Evolutionary conservation across 306 rosid genomes (phyloP).

Genomic region (Coriaria nepalensis): DNA sequence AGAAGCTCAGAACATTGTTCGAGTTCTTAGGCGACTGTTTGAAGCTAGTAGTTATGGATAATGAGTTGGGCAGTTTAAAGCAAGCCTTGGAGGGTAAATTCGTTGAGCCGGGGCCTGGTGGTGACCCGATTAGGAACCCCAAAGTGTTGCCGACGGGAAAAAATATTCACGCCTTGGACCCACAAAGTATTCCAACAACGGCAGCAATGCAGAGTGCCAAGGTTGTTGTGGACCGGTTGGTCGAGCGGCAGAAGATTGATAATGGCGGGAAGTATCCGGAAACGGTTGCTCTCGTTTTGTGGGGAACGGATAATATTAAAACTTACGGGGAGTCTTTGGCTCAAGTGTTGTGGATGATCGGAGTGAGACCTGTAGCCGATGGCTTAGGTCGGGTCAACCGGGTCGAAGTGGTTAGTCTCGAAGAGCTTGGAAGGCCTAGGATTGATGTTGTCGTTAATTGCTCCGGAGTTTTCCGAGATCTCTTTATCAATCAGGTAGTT

Average conservation of each 20-base stretch:
- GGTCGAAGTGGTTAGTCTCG: slow-evolving; percentile 68
- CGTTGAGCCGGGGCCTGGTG: slow-evolving; percentile 98
- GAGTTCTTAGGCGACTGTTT: slow-evolving; percentile 71
- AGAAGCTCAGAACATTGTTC: slow-evolving; percentile 57
- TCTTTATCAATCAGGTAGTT: slow-evolving; percentile 92
- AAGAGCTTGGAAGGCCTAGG: slow-evolving; percentile 99
- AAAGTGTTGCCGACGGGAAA: slow-evolving; percentile 92
- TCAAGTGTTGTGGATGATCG: slow-evolving; percentile 97
- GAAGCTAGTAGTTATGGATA: slow-evolving; percentile 77
- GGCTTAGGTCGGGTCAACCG: slow-evolving; percentile 74
- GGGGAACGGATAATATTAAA: slow-evolving; percentile 99
- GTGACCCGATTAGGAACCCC: slow-evolving; percentile 90
- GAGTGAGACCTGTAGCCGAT: slow-evolving; percentile 79
- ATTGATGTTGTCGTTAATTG: slow-evolving; percentile 95
- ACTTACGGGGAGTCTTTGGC: slow-evolving; percentile 96
- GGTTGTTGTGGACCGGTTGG: slow-evolving; percentile 43
- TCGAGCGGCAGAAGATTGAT: slow-evolving; percentile 53
- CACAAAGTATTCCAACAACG: slow-evolving; percentile 81
- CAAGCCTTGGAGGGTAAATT: slow-evolving; percentile 95
- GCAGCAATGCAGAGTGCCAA: slow-evolving; percentile 88
- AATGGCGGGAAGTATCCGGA: slow-evolving; percentile 71
- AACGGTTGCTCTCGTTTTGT: slow-evolving; percentile 84
- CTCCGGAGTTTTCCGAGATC: slow-evolving; percentile 98
- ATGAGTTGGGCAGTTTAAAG: slow-evolving; percentile 86
- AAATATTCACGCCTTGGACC: slow-evolving; percentile 92